Evolutionary conservation across 2,329 filamentous ascomycete genomes (phyloP), one percentile per base, ranked within the genome.

Genomic region (Akanthomyces lecanii): DNA sequence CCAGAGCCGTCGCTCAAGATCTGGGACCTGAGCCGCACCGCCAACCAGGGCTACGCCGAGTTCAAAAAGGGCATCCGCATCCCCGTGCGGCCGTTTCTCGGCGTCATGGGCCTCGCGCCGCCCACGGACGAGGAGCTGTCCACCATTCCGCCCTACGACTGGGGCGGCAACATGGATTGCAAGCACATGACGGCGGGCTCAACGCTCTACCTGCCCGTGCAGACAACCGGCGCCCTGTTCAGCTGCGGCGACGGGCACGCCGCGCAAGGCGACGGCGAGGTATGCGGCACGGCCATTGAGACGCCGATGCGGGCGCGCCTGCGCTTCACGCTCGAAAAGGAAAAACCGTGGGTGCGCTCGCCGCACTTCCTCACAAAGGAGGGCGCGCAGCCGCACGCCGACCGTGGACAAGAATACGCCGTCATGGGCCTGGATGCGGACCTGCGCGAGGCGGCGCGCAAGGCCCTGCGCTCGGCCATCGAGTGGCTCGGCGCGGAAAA

Each of bases 201-300:
- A 0, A 75, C 71, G 5, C 72, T 84, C 23, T 82, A 78, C 67
- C 73, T 84, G 1, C 81, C 81, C 16, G 77, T 83, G 14, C 76
- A 81, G 67, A 77, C 78, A 0, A 66, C 75, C 3, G 82, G 82
- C 0, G 82, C 80, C 0, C 71, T 83, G 14, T 82, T 84, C 68
- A 82, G 79, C 68, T 82, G 80, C 64, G 81, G 81, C 42, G 81
- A 85, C 67, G 81, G 81, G 0, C 82, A 84, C 68, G 81, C 80
- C 3, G 81, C 80, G 0, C 81, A 84, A 67, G 81, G 82, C 3
- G 80, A 83, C 64, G 82, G 82, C 4, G 82, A 84, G 66, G 78
- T 84, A 25, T 83, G 81, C 66, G 81, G 82, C 6, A 82, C 80
- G n/a, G 82, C 82, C 7, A 81, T 84, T 66, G 82, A 84, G 73